These are phyloP conservation scores for Halteria grandinella DNA, from an alignment of 73 alveolate species.

Conservation along the genomic window DNA sequence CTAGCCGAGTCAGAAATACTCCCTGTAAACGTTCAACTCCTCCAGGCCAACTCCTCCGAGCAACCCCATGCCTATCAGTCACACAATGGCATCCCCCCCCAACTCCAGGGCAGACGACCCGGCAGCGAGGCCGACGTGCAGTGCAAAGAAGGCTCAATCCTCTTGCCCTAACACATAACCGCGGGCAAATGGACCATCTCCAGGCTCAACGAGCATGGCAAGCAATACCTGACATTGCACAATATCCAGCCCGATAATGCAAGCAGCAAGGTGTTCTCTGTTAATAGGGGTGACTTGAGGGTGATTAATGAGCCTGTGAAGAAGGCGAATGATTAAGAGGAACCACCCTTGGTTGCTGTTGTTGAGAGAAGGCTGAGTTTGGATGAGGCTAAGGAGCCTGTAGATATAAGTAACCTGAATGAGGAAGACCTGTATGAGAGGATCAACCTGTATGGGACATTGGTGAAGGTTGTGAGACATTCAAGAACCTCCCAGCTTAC, in stretches of 20 bases:
- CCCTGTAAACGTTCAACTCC: no score
- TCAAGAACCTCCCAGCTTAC: slow-evolving; percentile 11
- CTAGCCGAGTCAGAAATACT: slow-evolving; percentile 69
- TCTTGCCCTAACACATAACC: slow-evolving; percentile 68
- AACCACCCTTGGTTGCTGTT: no score
- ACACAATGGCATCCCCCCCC: no score
- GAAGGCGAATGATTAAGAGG: background rate
- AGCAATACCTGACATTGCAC: slow-evolving; percentile 73
- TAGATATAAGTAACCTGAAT: no score
- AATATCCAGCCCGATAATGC: slow-evolving; percentile 41
- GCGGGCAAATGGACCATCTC: slow-evolving; percentile 80
- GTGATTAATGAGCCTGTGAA: background rate
- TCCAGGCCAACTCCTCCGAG: no score
- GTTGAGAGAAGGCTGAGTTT: no score
- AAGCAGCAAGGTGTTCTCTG: slow-evolving; percentile 67
- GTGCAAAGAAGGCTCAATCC: slow-evolving; percentile 76
- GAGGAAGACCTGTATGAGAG: slow-evolving; percentile 56
- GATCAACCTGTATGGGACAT: slow-evolving; percentile 31
- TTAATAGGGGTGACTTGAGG: slow-evolving; percentile 57
- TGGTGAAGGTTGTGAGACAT: slow-evolving; percentile 19
- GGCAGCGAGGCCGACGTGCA: slow-evolving; percentile 78
- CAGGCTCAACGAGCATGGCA: no score
- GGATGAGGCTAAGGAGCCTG: no score
- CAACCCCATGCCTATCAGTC: no score
- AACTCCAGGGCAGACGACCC: no score